Conservation (phyloP, 2,329 filamentous ascomycete species). For the Teratosphaeria viscida region DNA sequence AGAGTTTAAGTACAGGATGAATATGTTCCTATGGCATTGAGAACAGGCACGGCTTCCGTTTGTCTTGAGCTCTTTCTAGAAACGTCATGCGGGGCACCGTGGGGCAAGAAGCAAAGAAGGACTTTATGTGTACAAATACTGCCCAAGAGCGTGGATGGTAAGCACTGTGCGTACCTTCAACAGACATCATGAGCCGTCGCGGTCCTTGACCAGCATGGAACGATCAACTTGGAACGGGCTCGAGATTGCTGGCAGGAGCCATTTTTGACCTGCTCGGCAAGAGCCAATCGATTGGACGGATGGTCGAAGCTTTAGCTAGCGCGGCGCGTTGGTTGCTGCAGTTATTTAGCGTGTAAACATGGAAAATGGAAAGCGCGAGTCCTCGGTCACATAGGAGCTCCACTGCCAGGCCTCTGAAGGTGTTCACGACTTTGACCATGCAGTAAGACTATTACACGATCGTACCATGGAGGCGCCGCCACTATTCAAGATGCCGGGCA, state of each 20-base stretch:
- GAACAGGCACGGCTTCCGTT: background rate
- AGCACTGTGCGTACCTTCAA: too few species aligned
- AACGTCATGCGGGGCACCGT: background rate
- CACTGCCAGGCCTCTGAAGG: background rate
- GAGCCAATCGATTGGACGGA: too few species aligned
- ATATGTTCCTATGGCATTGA: background rate
- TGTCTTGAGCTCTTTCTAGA: background rate
- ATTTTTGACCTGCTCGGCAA: too few species aligned
- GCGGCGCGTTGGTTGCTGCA: background rate
- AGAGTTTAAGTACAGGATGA: background rate
- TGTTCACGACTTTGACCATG: background rate
- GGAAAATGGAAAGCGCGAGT: background rate
- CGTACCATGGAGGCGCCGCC: slow-evolving; percentile 28
- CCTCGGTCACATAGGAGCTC: background rate
- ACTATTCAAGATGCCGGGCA: slow-evolving; percentile 43
- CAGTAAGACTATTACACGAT: background rate
- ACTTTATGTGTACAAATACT: too few species aligned
- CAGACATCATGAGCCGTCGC: background rate
- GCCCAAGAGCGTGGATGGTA: too few species aligned
- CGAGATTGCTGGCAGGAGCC: too few species aligned
- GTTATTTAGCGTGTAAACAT: background rate
- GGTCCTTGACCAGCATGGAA: too few species aligned
- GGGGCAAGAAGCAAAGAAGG: background rate
- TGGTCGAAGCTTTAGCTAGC: background rate
- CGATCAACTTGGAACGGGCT: too few species aligned